Evolutionary conservation across 2,329 filamentous ascomycete species (phyloP).

Genomic region (Dothistroma septosporum): DNA sequence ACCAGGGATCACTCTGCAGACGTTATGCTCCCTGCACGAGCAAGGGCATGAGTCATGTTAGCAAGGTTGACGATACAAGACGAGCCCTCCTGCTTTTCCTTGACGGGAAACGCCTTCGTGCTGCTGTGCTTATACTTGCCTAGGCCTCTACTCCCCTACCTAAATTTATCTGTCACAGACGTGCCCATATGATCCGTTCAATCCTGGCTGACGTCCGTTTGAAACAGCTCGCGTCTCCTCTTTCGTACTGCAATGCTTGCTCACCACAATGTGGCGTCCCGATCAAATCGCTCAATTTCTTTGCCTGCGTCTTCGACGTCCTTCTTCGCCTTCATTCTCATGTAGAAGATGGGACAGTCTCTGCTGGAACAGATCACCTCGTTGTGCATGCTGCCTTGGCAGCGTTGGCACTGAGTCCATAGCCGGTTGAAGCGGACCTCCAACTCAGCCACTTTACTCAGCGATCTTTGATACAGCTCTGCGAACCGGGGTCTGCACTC

Average conservation of each 20-base stretch:
- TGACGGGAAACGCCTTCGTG: not conserved
- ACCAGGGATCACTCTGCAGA: not conserved
- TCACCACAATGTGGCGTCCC: constrained; percentile 69
- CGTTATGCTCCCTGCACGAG: constrained; percentile 1
- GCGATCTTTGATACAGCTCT: constrained; percentile 88
- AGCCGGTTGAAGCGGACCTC: constrained; percentile 88
- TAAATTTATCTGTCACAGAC: no score
- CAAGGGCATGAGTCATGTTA: not conserved
- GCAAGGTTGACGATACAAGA: not conserved
- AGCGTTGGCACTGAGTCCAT: constrained; percentile 98
- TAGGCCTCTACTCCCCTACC: not conserved
- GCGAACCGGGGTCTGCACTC: constrained; percentile 81
- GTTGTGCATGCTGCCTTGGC: constrained; percentile 95
- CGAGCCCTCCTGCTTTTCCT: not conserved
- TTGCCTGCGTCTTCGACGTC: constrained; percentile 93
- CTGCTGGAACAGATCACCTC: constrained; percentile 96
- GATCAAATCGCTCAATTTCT: constrained; percentile 85
- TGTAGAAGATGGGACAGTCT: constrained; percentile 99
- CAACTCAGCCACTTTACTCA: constrained; percentile 83
- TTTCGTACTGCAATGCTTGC: not conserved
- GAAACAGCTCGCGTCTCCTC: constrained; percentile 7
- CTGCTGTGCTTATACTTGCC: not conserved
- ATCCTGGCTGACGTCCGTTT: not conserved
- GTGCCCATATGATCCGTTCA: not conserved
- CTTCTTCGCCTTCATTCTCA: constrained; percentile 99